Base-by-base conservation (phyloP, 139 green algal species). In the Coelastrella sp. region DNA sequence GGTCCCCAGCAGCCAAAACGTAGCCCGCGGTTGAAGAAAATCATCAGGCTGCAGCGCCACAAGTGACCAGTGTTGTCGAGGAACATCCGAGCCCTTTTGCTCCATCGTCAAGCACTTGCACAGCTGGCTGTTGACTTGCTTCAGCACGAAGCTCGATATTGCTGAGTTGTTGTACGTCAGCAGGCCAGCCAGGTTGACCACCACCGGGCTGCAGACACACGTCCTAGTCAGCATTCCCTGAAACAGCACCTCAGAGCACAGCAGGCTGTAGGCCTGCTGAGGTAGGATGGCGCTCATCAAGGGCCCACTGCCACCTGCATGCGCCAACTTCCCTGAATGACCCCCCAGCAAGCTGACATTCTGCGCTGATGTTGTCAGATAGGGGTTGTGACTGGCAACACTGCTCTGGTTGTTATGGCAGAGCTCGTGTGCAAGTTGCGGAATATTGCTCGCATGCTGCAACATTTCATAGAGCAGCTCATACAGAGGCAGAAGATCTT, bases 401-500 rank as follows among this genome's bases (percentile, higher is more conserved):
- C 11, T 17, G 4, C 27, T 48, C 43, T 34, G n/a, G 2, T 41
- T 32, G 75, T n/a, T n/a, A 57, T 40, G 19, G n/a, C n/a, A n/a
- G 23, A 30, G 6, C 37, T 84, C 76, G 2, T 62, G 57, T 32
- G 78, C 40, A 0, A 84, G 78, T 60, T 84, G 78, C 25, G 78
- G 78, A 27, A 84, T 15, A 60, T 84, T 84, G 17, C 38, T 48
- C 6, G 60, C 78, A 34, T 45, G 78, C 32, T 45, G 45, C 21
- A 84, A 15, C 48, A 84, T 51, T 53, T 82, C 75, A 27, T 30
- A 23, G 3, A 82, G 75, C 5, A 82, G 75, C 21, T 53, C 34
- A n/a, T 71, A 69, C 17, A 71, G 75, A 4, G 75, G 35, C 4
- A 38, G 51, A 9, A 82, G 3, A 2, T 82, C 75, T 13, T 69